These are phyloP conservation scores for Ceratobasidium sp. DNA, from an alignment of 1,284 basidiomycete genomes.

Conservation along the genomic window DNA sequence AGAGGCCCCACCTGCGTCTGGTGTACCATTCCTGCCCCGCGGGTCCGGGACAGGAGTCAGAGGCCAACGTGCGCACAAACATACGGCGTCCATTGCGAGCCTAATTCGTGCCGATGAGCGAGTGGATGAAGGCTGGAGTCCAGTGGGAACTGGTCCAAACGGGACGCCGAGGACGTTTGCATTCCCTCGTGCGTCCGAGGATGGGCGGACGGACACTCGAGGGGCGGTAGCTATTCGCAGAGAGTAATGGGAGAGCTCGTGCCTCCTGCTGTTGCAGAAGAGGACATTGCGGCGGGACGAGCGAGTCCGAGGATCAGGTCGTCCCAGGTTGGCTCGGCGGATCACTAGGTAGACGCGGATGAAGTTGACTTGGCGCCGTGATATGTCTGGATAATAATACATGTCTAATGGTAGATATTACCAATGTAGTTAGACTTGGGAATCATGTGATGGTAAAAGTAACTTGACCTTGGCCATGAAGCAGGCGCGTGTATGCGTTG, in stretches of 20 bases:
- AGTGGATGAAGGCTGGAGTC: constrained; percentile 76
- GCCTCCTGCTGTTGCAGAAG: constrained; percentile 2
- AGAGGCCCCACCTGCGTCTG: constrained; percentile 61
- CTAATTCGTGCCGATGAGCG: constrained; percentile 75
- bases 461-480: too few relatives aligned
- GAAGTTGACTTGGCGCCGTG: background rate
- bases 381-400: constrained; percentile 11
- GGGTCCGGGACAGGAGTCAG: constrained; percentile 44
- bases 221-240: constrained; percentile 15
- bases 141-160: constrained; percentile 37
- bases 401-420: constrained; percentile 26
- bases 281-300: constrained; percentile 1
- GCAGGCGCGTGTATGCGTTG: too few relatives aligned
- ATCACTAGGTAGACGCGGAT: constrained; percentile 11
- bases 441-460: background rate
- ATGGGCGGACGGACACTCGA: constrained; percentile 15
- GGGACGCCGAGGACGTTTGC: constrained; percentile 36
- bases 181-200: constrained; percentile 34
- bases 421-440: background rate
- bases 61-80: constrained; percentile 57
- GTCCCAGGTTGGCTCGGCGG: constrained; percentile 4
- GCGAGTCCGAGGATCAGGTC: constrained; percentile 34
- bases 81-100: constrained; percentile 82
- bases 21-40: constrained; percentile 51
- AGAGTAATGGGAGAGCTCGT: constrained; percentile 22